Percentiles rank a stretch among this genome's conserved stretches.
Conservation (phyloP, 371 early-diverging fungal species). For the Choanephora cucurbitarum region DNA sequence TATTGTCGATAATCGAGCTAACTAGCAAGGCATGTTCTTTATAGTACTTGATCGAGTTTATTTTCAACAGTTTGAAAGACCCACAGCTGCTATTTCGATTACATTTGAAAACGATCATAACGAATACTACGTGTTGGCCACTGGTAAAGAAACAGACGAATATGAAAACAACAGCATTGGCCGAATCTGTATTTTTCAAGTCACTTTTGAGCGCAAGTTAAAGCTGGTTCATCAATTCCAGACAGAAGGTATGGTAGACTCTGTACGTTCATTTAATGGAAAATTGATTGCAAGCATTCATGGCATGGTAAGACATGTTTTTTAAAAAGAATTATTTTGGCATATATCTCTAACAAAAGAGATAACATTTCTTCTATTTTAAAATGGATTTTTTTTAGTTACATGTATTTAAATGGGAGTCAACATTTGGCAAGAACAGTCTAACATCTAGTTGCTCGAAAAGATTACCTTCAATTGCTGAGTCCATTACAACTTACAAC, state of each 20-base stretch:
- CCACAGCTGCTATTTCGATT: conserved; percentile 34
- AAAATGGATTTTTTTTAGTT: conserved; percentile 19
- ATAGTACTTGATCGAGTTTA: conserved; percentile 47
- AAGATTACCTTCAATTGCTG: conserved; percentile 32
- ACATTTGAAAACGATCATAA: conserved; percentile 43
- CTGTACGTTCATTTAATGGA: conserved; percentile 48
- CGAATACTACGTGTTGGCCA: conserved; percentile 62
- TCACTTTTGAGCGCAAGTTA: conserved; percentile 47
- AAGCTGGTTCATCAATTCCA: conserved; percentile 38
- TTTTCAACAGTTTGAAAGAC: conserved; percentile 50
- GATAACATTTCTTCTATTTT: no score
- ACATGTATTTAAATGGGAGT: conserved; percentile 38
- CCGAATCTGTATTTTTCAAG: conserved; percentile 59
- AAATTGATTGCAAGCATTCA: conserved; percentile 59
- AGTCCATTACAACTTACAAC: conserved; percentile 27
- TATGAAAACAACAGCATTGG: conserved; percentile 60
- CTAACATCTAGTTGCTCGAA: conserved; percentile 26
- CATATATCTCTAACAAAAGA: no score
- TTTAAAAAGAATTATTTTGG: no score
- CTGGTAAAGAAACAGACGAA: conserved; percentile 52
- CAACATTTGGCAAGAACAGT: conserved; percentile 31
- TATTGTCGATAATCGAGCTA: no score
- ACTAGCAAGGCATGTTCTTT: no score
- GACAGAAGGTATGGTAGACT: conserved; percentile 57
- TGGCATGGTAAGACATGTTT: conserved; percentile 41